phyloP scores from a whole-genome alignment of 176 grass and related monocot species.

The Aegilops bicornis region DNA sequence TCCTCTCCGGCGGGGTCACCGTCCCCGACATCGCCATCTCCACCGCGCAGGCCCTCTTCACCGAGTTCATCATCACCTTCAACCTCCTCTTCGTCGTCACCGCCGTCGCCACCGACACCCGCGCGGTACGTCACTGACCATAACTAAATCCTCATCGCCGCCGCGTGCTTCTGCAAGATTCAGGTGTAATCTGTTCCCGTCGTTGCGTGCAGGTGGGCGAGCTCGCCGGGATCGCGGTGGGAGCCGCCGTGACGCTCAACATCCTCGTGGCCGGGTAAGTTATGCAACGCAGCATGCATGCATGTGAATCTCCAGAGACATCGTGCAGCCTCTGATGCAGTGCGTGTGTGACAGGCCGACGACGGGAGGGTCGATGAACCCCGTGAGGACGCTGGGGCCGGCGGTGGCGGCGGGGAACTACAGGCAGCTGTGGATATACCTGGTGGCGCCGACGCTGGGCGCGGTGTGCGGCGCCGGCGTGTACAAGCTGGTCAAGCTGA shows the following conservation, averaged over 20 bases:
- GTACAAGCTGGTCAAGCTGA: constrained; percentile 85
- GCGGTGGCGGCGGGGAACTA: constrained; percentile 93
- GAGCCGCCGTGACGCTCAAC: constrained; percentile 85
- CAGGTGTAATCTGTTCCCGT: background rate
- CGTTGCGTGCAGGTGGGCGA: constrained; percentile 60
- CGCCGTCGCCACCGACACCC: constrained; percentile 93
- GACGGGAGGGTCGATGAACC: constrained; percentile 95
- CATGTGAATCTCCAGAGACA: background rate
- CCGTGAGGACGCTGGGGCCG: constrained; percentile 89
- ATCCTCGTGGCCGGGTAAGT: constrained; percentile 85
- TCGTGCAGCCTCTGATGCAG: background rate
- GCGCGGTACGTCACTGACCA: constrained; percentile 37
- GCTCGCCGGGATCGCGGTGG: constrained; percentile 82
- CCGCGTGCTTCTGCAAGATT: too few species aligned
- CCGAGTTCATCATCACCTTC: constrained; percentile 97
- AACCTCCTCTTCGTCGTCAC: constrained; percentile 98
- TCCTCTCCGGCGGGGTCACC: constrained; percentile 94
- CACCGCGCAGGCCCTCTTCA: constrained; percentile 91
- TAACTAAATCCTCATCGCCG: background rate
- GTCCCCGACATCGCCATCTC: constrained; percentile 68
- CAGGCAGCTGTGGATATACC: constrained; percentile 93
- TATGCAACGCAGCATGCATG: background rate
- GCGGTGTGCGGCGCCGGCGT: constrained; percentile 63
- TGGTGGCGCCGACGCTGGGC: constrained; percentile 78
- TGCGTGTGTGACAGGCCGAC: constrained; percentile 44